Percentiles rank a stretch among this genome's conserved stretches.
Conservation (phyloP, 73 alveolate genomes). For the Tetrahymena borealis region DNA sequence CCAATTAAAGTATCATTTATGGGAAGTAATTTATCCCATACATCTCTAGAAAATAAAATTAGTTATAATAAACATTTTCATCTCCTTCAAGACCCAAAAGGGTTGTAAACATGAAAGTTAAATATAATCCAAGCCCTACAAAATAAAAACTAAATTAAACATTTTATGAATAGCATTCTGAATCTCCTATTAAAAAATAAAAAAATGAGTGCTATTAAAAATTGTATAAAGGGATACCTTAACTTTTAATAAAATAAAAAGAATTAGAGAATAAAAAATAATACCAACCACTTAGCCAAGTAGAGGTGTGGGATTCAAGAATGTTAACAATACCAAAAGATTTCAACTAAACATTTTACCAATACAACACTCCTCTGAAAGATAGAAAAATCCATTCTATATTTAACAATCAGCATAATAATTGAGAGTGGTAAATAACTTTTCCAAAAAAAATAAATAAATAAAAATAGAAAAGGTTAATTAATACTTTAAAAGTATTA, state of each 20-base stretch:
- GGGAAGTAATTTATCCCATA: background rate
- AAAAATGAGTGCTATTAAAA: no score
- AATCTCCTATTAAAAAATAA: background rate
- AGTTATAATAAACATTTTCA: background rate
- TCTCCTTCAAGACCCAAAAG: background rate
- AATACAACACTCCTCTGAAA: background rate
- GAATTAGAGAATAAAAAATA: no score
- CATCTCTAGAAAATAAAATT: background rate
- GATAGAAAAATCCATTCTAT: no score
- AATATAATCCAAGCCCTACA: background rate
- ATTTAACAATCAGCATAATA: no score
- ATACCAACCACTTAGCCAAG: background rate
- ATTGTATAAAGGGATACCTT: no score
- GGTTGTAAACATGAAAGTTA: background rate
- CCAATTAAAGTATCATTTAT: background rate
- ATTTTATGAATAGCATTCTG: background rate
- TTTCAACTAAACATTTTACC: background rate
- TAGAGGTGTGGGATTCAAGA: background rate
- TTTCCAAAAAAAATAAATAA: no score
- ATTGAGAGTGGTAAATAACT: no score
- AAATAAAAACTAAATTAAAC: background rate
- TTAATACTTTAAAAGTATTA: no score
- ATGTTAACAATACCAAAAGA: background rate
- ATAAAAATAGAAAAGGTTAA: background rate
- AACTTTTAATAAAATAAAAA: no score